Evolutionary conservation across 225 moss, liverwort and hornwort species (phyloP), one percentile per base, ranked within the genome.

Genomic region (Rhytidiadelphus loreus): DNA sequence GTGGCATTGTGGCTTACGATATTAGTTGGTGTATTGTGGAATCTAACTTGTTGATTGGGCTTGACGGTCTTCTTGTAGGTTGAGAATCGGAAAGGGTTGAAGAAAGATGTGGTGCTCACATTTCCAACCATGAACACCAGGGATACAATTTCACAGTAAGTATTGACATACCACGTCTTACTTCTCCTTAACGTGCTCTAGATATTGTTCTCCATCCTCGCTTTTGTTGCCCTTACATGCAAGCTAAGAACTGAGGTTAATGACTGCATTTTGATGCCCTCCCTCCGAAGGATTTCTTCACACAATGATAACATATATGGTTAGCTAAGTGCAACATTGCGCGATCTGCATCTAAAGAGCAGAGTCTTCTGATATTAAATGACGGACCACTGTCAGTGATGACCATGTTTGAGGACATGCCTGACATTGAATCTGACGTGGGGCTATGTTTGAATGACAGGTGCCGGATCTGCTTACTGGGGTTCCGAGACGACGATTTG

Each of bases 391-490:
- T 60, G 18, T 78, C 37, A 69, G 16, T 77, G 87, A 59, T 82
- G 77, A 77, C 41, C 82, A 48, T 48, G n/a, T 71, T 84, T 66
- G 82, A 86, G 69, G 69, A 48, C 56, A 91, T 62, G 63, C 77
- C 62, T 83, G 81, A 23, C 66, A 56, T 85, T 87, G 77, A 85
- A 77, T 78, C 26, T 74, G n/a, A 71, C 48, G 52, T 68, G 68
- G 41, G 70, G 26, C 55, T 62, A 44, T 85, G 60, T 46, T 83
- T 82, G 75, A 50, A 63, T 50, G 58, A 86, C 69, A 93, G 93
- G 86, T 93, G 93, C 69, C 92, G 92, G 43, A 89, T 93, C 64
- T 93, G 93, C 84, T 90, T 91, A 84, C 81, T 91, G 71, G 88
- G 82, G 53, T 92, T 89, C 52, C 89, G 86, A 55, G 85, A 88